Evolutionary conservation across 2,329 filamentous ascomycete species (phyloP).

Genomic region (Dactylella cylindrospora): DNA sequence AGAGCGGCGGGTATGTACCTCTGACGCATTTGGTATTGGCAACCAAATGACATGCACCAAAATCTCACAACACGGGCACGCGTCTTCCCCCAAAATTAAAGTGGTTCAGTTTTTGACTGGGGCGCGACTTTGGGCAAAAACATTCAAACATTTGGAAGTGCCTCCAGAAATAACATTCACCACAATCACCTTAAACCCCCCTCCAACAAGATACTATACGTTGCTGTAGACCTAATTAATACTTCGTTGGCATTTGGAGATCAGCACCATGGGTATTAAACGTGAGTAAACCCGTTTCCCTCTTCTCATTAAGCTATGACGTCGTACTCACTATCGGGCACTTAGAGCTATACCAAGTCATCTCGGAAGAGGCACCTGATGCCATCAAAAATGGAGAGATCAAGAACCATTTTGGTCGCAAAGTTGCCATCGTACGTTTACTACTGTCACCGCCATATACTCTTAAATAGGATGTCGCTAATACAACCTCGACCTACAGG

Average conservation of each 20-base stretch:
- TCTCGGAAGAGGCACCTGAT: slow-evolving; percentile 91
- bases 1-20: too few species aligned
- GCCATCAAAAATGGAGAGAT: slow-evolving; percentile 96
- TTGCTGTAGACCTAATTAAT: neutral
- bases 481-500: slow-evolving; percentile 15
- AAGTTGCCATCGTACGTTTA: slow-evolving; percentile 87
- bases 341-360: slow-evolving; percentile 71
- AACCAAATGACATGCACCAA: too few species aligned
- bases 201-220: neutral
- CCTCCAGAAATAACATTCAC: too few species aligned
- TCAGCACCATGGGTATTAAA: slow-evolving; percentile 58
- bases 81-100: too few species aligned
- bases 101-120: too few species aligned
- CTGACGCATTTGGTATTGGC: too few species aligned
- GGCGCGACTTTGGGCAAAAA: too few species aligned
- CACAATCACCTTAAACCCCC: too few species aligned
- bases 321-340: slow-evolving; percentile 15
- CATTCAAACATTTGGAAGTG: too few species aligned
- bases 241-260: neutral
- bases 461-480: neutral
- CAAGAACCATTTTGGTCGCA: slow-evolving; percentile 97
- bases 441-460: neutral
- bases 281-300: slow-evolving; percentile 51
- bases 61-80: too few species aligned
- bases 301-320: neutral